Evolutionary conservation across 2,329 filamentous ascomycete species (phyloP).

Genomic region (Coniochaeta sp.): DNA sequence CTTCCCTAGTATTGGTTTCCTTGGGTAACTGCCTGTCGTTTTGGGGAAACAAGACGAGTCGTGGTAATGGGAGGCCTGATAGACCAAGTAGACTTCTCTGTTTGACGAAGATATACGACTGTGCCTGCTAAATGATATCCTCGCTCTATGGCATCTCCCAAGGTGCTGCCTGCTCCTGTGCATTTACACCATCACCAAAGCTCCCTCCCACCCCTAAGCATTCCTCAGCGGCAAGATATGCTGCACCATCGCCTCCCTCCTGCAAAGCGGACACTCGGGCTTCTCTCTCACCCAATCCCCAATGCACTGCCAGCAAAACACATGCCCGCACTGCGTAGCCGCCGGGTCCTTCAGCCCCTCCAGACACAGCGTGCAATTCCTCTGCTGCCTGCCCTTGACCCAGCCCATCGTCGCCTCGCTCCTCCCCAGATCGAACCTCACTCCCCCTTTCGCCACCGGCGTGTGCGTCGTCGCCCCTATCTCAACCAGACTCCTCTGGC

Average conservation of each 20-base stretch:
- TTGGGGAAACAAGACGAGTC: neutral
- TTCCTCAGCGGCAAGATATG: conserved; percentile 77
- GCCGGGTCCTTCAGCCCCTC: conserved; percentile 87
- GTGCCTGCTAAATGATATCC: neutral
- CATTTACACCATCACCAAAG: too few relatives aligned
- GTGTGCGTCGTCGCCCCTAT: conserved; percentile 51
- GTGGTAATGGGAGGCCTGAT: neutral
- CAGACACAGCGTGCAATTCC: conserved; percentile 90
- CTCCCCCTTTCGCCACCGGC: conserved; percentile 36
- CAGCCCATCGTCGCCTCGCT: conserved; percentile 65
- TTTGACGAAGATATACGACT: neutral
- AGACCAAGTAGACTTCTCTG: conserved; percentile 1
- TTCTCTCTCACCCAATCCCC: conserved; percentile 93
- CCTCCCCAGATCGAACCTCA: conserved; percentile 61
- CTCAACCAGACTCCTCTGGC: conserved; percentile 30
- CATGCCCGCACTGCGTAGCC: conserved; percentile 88
- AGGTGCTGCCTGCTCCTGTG: too few relatives aligned
- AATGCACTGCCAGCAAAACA: conserved; percentile 96
- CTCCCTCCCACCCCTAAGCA: too few relatives aligned
- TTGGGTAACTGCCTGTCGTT: neutral
- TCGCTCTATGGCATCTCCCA: too few relatives aligned
- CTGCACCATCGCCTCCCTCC: conserved; percentile 74
- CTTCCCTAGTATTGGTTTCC: too few relatives aligned
- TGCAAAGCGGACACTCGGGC: conserved; percentile 90
- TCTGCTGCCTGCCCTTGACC: conserved; percentile 71